phyloP scores from a whole-genome alignment of 2,329 filamentous ascomycete species.

The Aschersonia sp. region DNA sequence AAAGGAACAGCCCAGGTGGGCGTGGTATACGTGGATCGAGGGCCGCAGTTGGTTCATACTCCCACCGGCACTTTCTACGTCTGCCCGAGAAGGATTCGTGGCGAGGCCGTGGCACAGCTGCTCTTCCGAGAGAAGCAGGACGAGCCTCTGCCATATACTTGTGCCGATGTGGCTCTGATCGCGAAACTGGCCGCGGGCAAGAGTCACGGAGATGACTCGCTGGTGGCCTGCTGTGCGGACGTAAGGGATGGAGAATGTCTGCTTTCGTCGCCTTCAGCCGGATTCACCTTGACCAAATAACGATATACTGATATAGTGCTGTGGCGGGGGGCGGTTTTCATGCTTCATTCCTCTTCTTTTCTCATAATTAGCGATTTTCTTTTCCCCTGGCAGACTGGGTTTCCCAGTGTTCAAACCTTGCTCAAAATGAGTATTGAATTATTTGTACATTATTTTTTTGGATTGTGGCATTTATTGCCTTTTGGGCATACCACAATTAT shows the following conservation, averaged over 20 bases:
- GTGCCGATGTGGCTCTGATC: slow-evolving; percentile 2
- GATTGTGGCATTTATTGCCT: no score
- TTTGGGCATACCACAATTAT: no score
- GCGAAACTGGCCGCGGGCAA: slow-evolving; percentile 1
- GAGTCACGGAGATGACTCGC: neutral
- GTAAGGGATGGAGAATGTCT: slow-evolving; percentile 1
- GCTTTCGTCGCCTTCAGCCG: neutral
- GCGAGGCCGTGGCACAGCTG: slow-evolving; percentile 1
- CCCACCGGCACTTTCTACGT: slow-evolving; percentile 1
- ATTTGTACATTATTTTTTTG: no score
- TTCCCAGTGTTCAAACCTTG: no score
- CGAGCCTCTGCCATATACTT: slow-evolving; percentile 1
- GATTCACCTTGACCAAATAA: no score
- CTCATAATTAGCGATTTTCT: no score
- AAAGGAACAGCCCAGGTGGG: slow-evolving; percentile 1
- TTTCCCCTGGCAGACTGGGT: no score
- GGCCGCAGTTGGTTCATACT: slow-evolving; percentile 1
- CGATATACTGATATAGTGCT: no score
- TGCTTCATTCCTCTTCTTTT: no score
- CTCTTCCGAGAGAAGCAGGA: neutral
- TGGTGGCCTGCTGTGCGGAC: slow-evolving; percentile 1
- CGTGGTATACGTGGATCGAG: neutral
- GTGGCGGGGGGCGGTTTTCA: no score
- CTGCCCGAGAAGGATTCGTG: neutral
- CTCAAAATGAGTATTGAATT: no score